Conservation (phyloP, 2,329 filamentous ascomycete species). For the Clathrospora elynae region DNA sequence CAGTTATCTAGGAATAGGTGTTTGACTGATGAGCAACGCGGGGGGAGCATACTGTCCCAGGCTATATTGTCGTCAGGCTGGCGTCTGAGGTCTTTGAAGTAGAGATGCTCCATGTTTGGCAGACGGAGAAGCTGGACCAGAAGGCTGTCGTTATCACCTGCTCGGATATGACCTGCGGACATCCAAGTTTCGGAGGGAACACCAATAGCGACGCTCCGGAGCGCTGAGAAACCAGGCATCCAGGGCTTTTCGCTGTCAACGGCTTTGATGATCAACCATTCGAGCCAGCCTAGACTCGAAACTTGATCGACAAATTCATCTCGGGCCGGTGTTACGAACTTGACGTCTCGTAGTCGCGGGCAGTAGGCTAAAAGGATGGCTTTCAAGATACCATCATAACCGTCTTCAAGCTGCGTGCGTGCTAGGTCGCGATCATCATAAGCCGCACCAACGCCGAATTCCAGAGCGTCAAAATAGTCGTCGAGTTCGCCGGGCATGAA, state of each 20-base stretch:
- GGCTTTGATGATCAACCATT: slow-evolving; percentile 3
- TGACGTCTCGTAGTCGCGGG: slow-evolving; percentile 13
- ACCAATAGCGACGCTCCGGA: slow-evolving; percentile 10
- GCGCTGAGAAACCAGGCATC: slow-evolving; percentile 5
- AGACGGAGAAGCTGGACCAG: slow-evolving; percentile 12
- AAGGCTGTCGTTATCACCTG: not conserved
- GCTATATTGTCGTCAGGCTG: not conserved
- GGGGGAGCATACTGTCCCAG: not conserved
- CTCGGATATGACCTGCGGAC: not conserved
- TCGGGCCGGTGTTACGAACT: slow-evolving; percentile 8
- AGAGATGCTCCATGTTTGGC: slow-evolving; percentile 12
- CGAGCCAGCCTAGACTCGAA: slow-evolving; percentile 15
- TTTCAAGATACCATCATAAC: slow-evolving; percentile 16
- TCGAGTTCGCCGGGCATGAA: slow-evolving; percentile 7
- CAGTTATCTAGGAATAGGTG: slow-evolving; percentile 19
- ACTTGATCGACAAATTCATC: not conserved
- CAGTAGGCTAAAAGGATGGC: slow-evolving; percentile 13
- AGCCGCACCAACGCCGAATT: slow-evolving; percentile 3
- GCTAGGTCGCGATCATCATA: slow-evolving; percentile 1
- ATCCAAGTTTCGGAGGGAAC: slow-evolving; percentile 15
- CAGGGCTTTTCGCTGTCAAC: slow-evolving; percentile 4
- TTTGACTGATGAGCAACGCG: slow-evolving; percentile 8
- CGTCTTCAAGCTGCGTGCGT: slow-evolving; percentile 10
- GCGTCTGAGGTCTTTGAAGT: slow-evolving; percentile 7
- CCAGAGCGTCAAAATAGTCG: slow-evolving; percentile 7